Percentiles rank a stretch among this genome's conserved stretches.
Conservation (phyloP, 768 basidiomycete species). For the Termitomyces sp. region DNA sequence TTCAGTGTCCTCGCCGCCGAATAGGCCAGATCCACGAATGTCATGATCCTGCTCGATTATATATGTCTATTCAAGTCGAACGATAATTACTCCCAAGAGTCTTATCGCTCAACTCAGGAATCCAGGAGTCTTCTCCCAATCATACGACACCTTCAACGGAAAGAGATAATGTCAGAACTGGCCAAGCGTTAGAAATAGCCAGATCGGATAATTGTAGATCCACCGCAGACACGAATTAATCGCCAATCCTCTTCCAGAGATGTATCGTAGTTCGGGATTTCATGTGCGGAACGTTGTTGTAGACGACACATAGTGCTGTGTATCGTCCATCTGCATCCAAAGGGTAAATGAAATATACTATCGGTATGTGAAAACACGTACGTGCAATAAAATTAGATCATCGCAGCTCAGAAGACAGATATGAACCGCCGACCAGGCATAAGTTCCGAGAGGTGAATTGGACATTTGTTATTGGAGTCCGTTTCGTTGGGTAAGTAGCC, state of each 20-base stretch:
- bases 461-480: conserved; percentile 88
- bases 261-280: neutral
- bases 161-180: neutral
- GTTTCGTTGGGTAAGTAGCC: conserved; percentile 91
- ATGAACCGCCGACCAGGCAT: conserved; percentile 81
- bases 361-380: neutral
- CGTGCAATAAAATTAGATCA: conserved; percentile 16
- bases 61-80: neutral
- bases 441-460: conserved; percentile 96
- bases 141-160: neutral
- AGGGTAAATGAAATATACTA: neutral
- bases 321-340: neutral
- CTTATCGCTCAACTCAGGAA: too few species aligned
- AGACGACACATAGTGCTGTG: neutral
- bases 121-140: neutral
- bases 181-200: neutral
- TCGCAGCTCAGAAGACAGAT: conserved; percentile 56
- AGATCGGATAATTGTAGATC: neutral
- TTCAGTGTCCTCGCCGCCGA: too few species aligned
- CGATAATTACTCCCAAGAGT: neutral
- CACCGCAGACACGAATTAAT: neutral
- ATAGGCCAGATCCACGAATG: neutral
- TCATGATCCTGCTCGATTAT: neutral
- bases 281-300: neutral
- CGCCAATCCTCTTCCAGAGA: neutral